These are phyloP conservation scores for Xerocomus potaroensis DNA, from an alignment of 768 basidiomycete species.

Conservation along the genomic window DNA sequence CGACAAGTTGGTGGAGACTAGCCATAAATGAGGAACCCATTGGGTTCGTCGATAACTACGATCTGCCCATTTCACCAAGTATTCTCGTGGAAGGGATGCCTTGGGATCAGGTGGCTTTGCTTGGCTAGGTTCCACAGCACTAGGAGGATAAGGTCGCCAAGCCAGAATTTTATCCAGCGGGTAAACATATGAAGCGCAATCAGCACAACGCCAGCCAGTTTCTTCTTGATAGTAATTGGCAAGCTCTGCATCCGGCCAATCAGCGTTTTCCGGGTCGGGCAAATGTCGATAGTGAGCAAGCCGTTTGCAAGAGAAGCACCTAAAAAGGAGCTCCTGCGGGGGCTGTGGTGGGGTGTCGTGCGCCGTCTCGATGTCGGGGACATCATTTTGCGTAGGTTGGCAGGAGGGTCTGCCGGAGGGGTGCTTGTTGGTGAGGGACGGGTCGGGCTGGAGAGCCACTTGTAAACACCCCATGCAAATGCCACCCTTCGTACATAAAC, in stretches of 20 bases:
- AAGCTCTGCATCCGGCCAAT: constrained; percentile 38
- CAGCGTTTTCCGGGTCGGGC: constrained; percentile 39
- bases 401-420: neutral
- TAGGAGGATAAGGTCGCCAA: constrained; percentile 79
- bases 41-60: constrained; percentile 73
- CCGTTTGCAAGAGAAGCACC: constrained; percentile 81
- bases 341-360: constrained; percentile 17
- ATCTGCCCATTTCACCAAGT: constrained; percentile 85
- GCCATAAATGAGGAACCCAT: constrained; percentile 95
- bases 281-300: constrained; percentile 79
- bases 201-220: constrained; percentile 64
- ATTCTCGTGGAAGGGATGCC: constrained; percentile 73
- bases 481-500: constrained; percentile 69
- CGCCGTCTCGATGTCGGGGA: constrained; percentile 34
- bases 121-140: constrained; percentile 50
- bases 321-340: constrained; percentile 57
- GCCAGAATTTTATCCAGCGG: constrained; percentile 82
- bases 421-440: constrained; percentile 18
- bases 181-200: constrained; percentile 71
- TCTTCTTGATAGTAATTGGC: constrained; percentile 57
- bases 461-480: constrained; percentile 75
- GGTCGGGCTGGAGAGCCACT: constrained; percentile 47
- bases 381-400: constrained; percentile 7
- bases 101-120: constrained; percentile 49
- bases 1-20: constrained; percentile 57